phyloP scores from a whole-genome alignment of 208 protist genomes.

The Trypanosoma boissoni region DNA sequence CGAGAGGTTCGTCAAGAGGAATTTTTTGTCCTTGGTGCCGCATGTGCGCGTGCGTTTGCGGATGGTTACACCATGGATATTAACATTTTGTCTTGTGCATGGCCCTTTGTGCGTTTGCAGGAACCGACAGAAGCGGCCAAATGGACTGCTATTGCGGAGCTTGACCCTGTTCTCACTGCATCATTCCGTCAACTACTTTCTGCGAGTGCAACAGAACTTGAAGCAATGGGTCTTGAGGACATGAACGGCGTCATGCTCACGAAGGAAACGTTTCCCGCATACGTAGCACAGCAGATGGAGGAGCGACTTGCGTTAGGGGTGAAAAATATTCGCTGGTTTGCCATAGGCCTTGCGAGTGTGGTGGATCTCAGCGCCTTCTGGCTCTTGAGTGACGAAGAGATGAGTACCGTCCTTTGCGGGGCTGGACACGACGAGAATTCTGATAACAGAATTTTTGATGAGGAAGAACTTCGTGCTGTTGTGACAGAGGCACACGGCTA shows the following conservation, averaged over 20 bases:
- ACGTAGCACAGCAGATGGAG: constrained; percentile 31
- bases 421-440: constrained; percentile 16
- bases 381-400: constrained; percentile 50
- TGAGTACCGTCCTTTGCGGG: constrained; percentile 56
- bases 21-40: constrained; percentile 77
- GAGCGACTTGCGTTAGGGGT: constrained; percentile 32
- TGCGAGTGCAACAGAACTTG: constrained; percentile 39
- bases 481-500: constrained; percentile 83
- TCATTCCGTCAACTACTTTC: constrained; percentile 45
- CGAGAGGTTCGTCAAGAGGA: constrained; percentile 36
- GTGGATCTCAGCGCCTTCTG: constrained; percentile 62
- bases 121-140: background rate
- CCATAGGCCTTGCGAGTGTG: constrained; percentile 48
- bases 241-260: constrained; percentile 40
- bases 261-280: constrained; percentile 26
- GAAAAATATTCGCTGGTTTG: constrained; percentile 60
- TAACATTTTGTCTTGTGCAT: constrained; percentile 45
- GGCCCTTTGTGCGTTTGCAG: constrained; percentile 38
- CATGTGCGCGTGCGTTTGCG: constrained; percentile 62
- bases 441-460: constrained; percentile 54
- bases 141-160: constrained; percentile 33
- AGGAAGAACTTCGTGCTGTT: constrained; percentile 48
- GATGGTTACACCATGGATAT: constrained; percentile 78
- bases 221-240: constrained; percentile 43
- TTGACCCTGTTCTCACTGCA: constrained; percentile 49